Evolutionary conservation across 345 rosid genomes (phyloP).

Genomic region (Bruguiera gymnorhiza): DNA sequence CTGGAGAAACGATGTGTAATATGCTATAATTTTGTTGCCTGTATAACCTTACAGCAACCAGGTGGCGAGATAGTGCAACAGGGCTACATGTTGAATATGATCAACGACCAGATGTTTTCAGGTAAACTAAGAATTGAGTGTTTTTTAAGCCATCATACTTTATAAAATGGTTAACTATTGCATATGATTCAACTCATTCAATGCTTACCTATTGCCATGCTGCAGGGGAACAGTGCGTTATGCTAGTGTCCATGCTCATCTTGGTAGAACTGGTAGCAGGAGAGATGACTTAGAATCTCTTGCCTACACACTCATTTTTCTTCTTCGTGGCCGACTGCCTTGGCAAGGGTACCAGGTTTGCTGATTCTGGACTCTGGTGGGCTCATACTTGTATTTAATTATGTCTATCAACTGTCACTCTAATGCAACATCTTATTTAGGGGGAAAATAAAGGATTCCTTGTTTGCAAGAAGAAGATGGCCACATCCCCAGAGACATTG

Average conservation of each 20-base stretch:
- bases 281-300: constrained; percentile 97
- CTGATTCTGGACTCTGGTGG: constrained; percentile 5
- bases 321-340: constrained; percentile 92
- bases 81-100: constrained; percentile 95
- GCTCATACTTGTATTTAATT: not conserved
- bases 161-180: not conserved
- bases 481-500: constrained; percentile 87
- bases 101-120: constrained; percentile 97
- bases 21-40: constrained; percentile 14
- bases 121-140: constrained; percentile 35
- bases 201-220: constrained; percentile 10
- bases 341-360: constrained; percentile 98
- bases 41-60: constrained; percentile 55
- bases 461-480: constrained; percentile 98
- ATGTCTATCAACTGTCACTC: not conserved
- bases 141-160: too few relatives aligned
- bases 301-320: constrained; percentile 95
- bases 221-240: constrained; percentile 95
- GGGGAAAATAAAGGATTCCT: constrained; percentile 95
- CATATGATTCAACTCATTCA: constrained; percentile 1
- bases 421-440: constrained; percentile 42
- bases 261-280: constrained; percentile 93
- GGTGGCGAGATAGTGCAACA: constrained; percentile 78
- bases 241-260: constrained; percentile 98
- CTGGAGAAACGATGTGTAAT: not conserved